Evolutionary conservation across 495 filamentous ascomycete species (phyloP).

Genomic region (Penicillium ochrochloron): DNA sequence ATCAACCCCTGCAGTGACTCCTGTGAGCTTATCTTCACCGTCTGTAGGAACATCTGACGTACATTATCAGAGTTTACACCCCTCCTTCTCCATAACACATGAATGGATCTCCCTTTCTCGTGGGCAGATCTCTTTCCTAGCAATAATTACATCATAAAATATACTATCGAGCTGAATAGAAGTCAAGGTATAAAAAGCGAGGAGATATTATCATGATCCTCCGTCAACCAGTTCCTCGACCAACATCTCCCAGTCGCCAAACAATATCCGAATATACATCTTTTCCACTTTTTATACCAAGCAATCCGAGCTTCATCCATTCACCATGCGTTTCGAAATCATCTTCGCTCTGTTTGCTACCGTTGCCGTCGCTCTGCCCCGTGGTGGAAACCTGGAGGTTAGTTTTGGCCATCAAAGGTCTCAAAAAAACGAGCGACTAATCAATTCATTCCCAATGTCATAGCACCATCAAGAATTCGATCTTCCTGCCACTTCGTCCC

Average conservation of each 20-base stretch:
- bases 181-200: background rate
- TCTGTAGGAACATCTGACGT: background rate
- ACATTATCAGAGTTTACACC: background rate
- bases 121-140: background rate
- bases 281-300: no score
- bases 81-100: background rate
- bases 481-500: constrained; percentile 6
- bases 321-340: constrained; percentile 18
- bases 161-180: no score
- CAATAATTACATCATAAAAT: background rate
- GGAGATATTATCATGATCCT: background rate
- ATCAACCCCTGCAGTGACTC: background rate
- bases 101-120: background rate
- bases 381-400: constrained; percentile 16
- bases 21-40: constrained; percentile 3
- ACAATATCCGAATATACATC: background rate
- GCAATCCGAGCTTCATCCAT: background rate
- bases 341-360: constrained; percentile 13
- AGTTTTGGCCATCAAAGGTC: background rate
- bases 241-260: background rate
- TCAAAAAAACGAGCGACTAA: no score
- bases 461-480: constrained; percentile 12
- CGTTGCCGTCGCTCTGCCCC: constrained; percentile 14
- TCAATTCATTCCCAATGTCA: background rate
- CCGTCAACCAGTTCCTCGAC: background rate